phyloP scores from a whole-genome alignment of 495 filamentous ascomycete genomes.

The Daldinia concentrica region DNA sequence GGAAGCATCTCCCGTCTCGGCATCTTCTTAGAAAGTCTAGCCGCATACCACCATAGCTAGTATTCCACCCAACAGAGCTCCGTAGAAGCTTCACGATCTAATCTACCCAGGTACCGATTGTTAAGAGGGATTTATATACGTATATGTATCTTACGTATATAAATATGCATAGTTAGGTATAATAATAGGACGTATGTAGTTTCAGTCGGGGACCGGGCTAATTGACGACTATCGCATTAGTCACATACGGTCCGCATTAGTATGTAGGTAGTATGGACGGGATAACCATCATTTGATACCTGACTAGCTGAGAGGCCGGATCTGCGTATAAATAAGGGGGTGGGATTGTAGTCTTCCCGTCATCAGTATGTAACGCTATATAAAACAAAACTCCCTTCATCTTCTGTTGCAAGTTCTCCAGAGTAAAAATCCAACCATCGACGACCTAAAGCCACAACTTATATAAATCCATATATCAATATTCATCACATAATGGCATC shows the following conservation, averaged over 20 bases:
- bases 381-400: not conserved
- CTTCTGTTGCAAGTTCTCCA: not conserved
- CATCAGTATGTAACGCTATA: not conserved
- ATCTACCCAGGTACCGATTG: not conserved
- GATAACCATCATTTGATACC: not conserved
- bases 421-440: not conserved
- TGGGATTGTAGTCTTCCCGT: not conserved
- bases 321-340: slow-evolving; percentile 8
- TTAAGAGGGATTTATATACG: not conserved
- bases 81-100: slow-evolving; percentile 11
- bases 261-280: not conserved
- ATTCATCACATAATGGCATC: slow-evolving; percentile 22
- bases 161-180: not conserved
- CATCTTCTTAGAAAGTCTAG: not conserved
- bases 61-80: not conserved
- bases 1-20: not conserved
- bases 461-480: not conserved
- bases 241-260: not conserved
- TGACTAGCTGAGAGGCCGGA: not conserved
- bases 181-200: not conserved
- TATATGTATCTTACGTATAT: not conserved
- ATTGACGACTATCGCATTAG: not conserved
- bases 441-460: no score
- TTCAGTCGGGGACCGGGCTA: not conserved
- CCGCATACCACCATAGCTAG: not conserved